A percentile compares a stretch with the other conserved stretches of the same genome.
These are phyloP conservation scores for Colletotrichum ledebouriae DNA, from an alignment of 2,329 filamentous ascomycete species.

Conservation along the genomic window DNA sequence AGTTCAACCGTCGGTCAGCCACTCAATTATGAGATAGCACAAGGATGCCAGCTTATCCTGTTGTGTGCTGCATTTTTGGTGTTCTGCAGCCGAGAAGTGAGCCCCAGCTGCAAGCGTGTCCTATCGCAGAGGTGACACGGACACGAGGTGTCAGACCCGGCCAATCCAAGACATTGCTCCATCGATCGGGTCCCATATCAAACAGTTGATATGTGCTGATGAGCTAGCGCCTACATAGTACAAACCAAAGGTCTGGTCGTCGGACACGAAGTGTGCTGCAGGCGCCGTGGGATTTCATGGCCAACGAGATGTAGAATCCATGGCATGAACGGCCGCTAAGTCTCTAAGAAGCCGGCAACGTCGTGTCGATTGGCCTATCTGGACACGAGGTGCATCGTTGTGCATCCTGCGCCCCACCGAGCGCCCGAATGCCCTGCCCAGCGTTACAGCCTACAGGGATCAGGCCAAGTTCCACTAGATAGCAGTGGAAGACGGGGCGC, in stretches of 20 bases:
- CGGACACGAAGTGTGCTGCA: conserved; percentile 34
- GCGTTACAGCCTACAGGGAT: conserved; percentile 21
- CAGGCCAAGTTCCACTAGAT: neutral
- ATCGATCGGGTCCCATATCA: neutral
- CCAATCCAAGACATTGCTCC: conserved; percentile 7
- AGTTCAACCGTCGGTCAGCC: neutral
- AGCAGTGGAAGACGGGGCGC: neutral
- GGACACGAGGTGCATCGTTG: conserved; percentile 10
- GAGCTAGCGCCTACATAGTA: neutral
- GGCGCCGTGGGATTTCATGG: neutral
- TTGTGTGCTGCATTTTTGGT: neutral
- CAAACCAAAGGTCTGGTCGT: conserved; percentile 15
- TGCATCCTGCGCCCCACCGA: neutral
- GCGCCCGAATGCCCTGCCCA: conserved; percentile 17
- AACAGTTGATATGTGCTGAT: neutral
- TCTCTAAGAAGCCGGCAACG: no score
- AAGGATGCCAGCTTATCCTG: neutral
- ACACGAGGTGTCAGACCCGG: conserved; percentile 12
- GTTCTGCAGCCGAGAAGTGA: neutral
- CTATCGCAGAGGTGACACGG: conserved; percentile 15
- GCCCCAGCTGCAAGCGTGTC: neutral
- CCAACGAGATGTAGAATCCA: conserved; percentile 3
- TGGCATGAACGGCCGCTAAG: conserved; percentile 10
- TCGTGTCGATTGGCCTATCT: no score
- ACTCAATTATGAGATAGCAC: neutral